A percentile compares a stretch with the other conserved stretches of the same genome.
Evolutionary conservation across 2,329 filamentous ascomycete genomes (phyloP).

Genomic region (Nannizzia gypsea): DNA sequence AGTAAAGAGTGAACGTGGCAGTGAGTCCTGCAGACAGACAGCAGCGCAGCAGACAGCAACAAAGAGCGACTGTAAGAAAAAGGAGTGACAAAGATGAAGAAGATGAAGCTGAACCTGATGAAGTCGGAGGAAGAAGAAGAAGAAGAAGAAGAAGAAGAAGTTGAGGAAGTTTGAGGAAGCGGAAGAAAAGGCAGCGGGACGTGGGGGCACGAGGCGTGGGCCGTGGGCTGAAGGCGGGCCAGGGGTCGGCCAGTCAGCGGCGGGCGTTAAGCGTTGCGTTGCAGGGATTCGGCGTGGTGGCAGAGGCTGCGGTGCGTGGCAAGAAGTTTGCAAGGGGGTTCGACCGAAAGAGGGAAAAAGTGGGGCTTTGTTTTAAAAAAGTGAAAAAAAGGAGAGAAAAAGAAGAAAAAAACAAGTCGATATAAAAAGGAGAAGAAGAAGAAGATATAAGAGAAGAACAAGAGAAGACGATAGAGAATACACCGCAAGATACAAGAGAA

Average conservation of each 20-base stretch:
- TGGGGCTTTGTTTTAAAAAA: too few species aligned
- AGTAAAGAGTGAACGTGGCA: conserved; percentile 16
- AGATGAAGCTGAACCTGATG: not conserved
- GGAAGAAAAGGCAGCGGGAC: conserved; percentile 15
- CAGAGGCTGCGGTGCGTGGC: not conserved
- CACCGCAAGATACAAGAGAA: not conserved
- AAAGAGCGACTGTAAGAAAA: conserved; percentile 10
- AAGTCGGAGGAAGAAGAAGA: conserved; percentile 5
- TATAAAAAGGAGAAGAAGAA: too few species aligned
- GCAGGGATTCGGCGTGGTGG: not conserved
- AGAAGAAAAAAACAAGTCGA: too few species aligned
- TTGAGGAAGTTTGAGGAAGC: conserved; percentile 13
- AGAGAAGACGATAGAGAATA: not conserved
- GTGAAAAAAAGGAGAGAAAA: too few species aligned
- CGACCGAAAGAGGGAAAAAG: too few species aligned
- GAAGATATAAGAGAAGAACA: too few species aligned
- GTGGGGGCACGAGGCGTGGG: not conserved
- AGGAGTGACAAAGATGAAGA: conserved; percentile 8
- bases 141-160: conserved; percentile 15
- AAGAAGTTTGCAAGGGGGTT: not conserved
- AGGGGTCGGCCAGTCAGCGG: not conserved
- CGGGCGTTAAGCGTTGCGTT: not conserved
- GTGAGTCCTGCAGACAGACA: conserved; percentile 11
- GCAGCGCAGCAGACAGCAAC: conserved; percentile 5
- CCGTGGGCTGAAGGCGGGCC: not conserved